A percentile compares a stretch with the other conserved stretches of the same genome.
phyloP scores from a whole-genome alignment of 306 rosid genomes.

The Trifolium fragiferum region DNA sequence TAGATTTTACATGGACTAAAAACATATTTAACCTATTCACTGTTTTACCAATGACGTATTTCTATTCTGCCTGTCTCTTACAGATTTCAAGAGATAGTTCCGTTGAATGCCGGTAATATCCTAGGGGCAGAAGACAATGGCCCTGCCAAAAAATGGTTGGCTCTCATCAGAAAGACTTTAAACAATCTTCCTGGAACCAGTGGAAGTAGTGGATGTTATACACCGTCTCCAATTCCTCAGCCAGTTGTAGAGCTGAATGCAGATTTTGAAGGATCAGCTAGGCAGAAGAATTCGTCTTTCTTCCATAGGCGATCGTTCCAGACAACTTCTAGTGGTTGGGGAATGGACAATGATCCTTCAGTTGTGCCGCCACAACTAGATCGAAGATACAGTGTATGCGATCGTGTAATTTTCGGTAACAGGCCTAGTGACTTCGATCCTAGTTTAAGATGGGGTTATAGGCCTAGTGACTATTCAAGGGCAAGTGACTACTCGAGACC shows the following conservation, averaged over 20 bases:
- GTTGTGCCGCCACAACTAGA: conserved; percentile 76
- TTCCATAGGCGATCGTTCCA: conserved; percentile 94
- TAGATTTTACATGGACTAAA: background rate
- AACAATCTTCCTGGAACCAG: conserved; percentile 96
- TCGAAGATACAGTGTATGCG: conserved; percentile 94
- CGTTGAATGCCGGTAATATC: conserved; percentile 96
- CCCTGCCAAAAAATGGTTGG: conserved; percentile 98
- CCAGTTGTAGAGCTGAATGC: conserved; percentile 89
- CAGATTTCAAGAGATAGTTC: conserved; percentile 99
- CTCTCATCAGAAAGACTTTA: conserved; percentile 87
- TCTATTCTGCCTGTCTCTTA: conserved; percentile 33
- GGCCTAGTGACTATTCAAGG: conserved; percentile 89
- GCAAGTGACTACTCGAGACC: conserved; percentile 78
- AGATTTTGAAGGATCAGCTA: conserved; percentile 92
- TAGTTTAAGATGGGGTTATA: conserved; percentile 76
- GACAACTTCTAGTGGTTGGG: conserved; percentile 82
- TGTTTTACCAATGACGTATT: conserved; percentile 32
- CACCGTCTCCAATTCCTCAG: conserved; percentile 94
- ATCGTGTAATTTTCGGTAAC: conserved; percentile 86
- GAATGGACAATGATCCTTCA: conserved; percentile 87
- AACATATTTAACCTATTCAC: background rate
- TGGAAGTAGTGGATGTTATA: conserved; percentile 74
- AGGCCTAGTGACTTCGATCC: conserved; percentile 82
- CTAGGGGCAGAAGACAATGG: conserved; percentile 99
- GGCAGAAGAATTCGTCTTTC: conserved; percentile 95